These are phyloP conservation scores for Lolium perenne DNA, from an alignment of 176 grass and related monocot genomes.

Conservation along the genomic window DNA sequence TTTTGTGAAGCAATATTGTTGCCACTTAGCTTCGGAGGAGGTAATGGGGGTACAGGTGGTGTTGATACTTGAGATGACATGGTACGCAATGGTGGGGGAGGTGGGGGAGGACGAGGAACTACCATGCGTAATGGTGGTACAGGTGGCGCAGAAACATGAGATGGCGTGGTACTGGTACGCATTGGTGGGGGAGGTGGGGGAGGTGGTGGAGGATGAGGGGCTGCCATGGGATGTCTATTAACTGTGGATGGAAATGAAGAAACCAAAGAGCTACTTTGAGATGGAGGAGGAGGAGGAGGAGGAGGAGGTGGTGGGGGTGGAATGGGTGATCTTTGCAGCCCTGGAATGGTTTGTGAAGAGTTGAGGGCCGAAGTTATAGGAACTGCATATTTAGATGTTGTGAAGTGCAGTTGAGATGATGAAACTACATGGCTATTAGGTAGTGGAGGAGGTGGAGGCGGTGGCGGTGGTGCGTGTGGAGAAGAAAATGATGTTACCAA, in stretches of 20 bases:
- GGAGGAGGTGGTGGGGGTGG: constrained; percentile 42
- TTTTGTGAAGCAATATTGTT: constrained; percentile 38
- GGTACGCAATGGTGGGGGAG: constrained; percentile 43
- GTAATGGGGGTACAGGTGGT: constrained; percentile 52
- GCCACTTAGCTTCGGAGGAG: constrained; percentile 43
- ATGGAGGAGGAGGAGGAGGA: constrained; percentile 35
- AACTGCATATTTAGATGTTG: constrained; percentile 3
- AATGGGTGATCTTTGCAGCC: neutral
- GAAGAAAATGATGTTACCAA: constrained; percentile 27
- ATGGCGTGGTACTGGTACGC: constrained; percentile 17
- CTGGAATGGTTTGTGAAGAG: constrained; percentile 25
- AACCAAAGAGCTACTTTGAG: constrained; percentile 31
- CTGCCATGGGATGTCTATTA: constrained; percentile 31
- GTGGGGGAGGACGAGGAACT: constrained; percentile 39
- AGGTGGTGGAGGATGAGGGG: constrained; percentile 47
- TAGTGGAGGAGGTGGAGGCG: constrained; percentile 42
- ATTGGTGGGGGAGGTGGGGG: constrained; percentile 48
- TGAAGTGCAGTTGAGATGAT: constrained; percentile 26
- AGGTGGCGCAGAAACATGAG: constrained; percentile 42
- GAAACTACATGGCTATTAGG: constrained; percentile 18
- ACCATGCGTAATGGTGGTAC: constrained; percentile 28
- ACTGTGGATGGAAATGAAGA: constrained; percentile 41
- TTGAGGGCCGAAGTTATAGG: constrained; percentile 23
- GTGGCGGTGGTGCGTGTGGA: constrained; percentile 31
- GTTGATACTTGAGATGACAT: constrained; percentile 32